Conservation (phyloP, 768 basidiomycete species). For the Tulasnella sp. region DNA sequence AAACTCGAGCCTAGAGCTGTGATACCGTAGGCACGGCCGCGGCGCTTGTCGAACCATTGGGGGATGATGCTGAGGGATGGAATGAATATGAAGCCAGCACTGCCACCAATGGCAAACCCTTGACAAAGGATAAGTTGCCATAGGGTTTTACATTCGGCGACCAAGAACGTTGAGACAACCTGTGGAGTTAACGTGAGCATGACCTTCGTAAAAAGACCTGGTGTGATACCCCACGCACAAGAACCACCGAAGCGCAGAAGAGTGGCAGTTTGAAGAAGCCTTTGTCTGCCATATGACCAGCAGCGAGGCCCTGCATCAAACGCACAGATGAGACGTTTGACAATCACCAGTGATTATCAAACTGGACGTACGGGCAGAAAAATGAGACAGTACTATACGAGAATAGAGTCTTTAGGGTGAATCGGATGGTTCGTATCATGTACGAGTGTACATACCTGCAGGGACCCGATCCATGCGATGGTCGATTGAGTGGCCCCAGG, state of each 20-base stretch:
- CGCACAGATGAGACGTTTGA: neutral
- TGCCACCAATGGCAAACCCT: constrained; percentile 11
- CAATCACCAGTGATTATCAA: neutral
- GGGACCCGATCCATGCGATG: constrained; percentile 12
- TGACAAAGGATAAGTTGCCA: constrained; percentile 14
- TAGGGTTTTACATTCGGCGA: constrained; percentile 8
- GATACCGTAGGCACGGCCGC: constrained; percentile 50
- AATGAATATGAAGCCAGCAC: constrained; percentile 8
- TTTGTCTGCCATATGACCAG: constrained; percentile 6
- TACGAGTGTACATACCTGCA: neutral
- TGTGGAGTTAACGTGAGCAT: neutral
- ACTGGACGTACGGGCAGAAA: constrained; percentile 6
- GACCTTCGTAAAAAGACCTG: neutral
- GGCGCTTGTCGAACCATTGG: constrained; percentile 26
- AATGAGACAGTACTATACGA: constrained; percentile 7
- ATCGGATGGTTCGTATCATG: too few species aligned
- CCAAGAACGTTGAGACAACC: neutral
- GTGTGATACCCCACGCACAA: neutral
- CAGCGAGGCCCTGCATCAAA: neutral
- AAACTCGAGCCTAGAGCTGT: constrained; percentile 33
- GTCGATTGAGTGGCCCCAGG: constrained; percentile 5
- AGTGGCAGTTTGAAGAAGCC: constrained; percentile 1
- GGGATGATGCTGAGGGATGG: constrained; percentile 4
- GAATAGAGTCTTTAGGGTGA: too few species aligned
- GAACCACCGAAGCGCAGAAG: neutral